phyloP scores from a whole-genome alignment of 495 filamentous ascomycete species.

The Friedmanniomyces simplex region DNA sequence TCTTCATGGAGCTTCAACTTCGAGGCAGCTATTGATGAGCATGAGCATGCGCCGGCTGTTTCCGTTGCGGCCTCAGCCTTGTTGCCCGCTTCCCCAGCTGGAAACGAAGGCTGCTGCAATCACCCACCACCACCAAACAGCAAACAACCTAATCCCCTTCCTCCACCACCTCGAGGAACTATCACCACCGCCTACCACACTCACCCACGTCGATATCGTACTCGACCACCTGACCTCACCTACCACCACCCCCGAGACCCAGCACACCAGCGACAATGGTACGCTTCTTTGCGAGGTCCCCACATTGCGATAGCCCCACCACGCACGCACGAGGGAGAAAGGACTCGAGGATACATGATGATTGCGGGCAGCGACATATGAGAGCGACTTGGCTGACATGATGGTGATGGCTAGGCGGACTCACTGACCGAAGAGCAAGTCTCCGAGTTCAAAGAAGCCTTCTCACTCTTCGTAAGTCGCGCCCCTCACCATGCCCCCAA shows the following conservation, averaged over 20 bases:
- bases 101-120: no score
- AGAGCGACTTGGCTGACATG: background rate
- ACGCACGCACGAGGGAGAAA: no score
- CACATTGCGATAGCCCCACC: slow-evolving; percentile 1
- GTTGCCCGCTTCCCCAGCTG: no score
- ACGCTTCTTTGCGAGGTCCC: background rate
- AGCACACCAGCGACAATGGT: slow-evolving; percentile 1
- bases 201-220: no score
- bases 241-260: background rate
- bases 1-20: no score
- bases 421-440: slow-evolving; percentile 95
- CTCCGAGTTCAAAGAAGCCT: slow-evolving; percentile 99
- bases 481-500: background rate
- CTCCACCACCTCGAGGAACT: no score
- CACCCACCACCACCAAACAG: no score
- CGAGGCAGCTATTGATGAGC: no score
- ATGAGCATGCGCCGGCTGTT: no score
- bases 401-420: slow-evolving; percentile 27
- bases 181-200: no score
- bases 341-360: background rate
- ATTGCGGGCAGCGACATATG: background rate
- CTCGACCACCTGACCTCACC: background rate
- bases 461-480: slow-evolving; percentile 96
- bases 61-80: no score
- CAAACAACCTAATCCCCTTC: no score